These are phyloP conservation scores for Alternaria atra DNA, from an alignment of 2,329 filamentous ascomycete genomes.

Conservation along the genomic window DNA sequence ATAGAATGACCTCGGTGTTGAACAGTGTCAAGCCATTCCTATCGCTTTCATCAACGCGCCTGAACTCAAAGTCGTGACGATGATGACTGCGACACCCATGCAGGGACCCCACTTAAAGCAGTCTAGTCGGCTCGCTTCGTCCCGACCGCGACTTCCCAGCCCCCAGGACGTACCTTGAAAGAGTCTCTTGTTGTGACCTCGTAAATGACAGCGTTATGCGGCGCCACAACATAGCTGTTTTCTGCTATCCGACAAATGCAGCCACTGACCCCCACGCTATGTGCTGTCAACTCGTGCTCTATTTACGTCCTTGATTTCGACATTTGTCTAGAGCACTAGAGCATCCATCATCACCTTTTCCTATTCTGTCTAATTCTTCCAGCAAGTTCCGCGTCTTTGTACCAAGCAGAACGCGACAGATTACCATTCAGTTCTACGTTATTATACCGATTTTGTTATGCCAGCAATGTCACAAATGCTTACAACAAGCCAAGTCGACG, in stretches of 20 bases:
- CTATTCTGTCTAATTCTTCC: background rate
- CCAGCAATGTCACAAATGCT: background rate
- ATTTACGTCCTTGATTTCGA: background rate
- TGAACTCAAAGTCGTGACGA: slow-evolving; percentile 13
- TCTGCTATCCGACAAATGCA: background rate
- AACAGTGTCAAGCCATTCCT: background rate
- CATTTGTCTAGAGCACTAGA: background rate
- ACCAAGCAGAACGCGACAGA: background rate
- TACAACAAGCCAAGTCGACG: background rate
- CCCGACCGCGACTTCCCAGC: slow-evolving; percentile 3
- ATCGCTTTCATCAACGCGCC: background rate
- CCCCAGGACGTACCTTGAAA: slow-evolving; percentile 2
- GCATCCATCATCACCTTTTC: background rate
- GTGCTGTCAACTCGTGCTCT: background rate
- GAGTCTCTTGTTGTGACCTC: background rate
- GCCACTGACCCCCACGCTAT: background rate
- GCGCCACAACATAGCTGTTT: background rate
- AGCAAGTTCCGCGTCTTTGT: background rate
- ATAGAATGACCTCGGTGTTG: background rate
- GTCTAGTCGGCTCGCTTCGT: slow-evolving; percentile 16
- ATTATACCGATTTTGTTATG: background rate
- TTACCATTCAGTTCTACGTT: no score
- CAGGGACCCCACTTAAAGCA: background rate
- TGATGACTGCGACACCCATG: slow-evolving; percentile 10
- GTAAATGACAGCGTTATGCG: slow-evolving; percentile 2